Evolutionary conservation across 2,329 filamentous ascomycete genomes (phyloP).

Genomic region (Furcasterigmium sp.): DNA sequence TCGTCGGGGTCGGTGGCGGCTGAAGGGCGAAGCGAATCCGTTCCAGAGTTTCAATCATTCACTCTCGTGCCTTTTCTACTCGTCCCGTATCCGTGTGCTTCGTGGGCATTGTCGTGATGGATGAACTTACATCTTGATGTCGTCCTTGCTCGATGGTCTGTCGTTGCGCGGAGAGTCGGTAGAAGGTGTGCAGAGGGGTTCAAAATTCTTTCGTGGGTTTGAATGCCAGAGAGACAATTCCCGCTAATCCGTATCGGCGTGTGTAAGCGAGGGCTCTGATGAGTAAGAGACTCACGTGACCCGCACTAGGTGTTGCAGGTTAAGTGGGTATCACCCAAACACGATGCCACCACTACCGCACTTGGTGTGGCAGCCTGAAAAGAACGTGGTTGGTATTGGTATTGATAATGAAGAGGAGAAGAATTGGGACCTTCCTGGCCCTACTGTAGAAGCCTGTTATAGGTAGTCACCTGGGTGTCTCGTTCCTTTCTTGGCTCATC

Average conservation of each 20-base stretch:
- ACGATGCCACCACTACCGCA: no score
- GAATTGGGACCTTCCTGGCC: no score
- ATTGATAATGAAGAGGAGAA: no score
- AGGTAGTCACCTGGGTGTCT: no score
- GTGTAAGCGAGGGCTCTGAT: conserved; percentile 36
- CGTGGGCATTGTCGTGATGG: conserved; percentile 7
- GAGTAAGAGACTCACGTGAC: conserved; percentile 17
- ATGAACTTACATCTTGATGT: conserved; percentile 32
- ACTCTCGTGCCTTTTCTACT: background rate
- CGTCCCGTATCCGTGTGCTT: background rate
- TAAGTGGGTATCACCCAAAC: no score
- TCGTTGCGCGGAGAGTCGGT: conserved; percentile 1
- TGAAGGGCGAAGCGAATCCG: background rate
- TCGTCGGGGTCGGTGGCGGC: background rate
- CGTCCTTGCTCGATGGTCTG: conserved; percentile 27
- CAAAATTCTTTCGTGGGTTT: conserved; percentile 1
- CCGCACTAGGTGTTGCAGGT: conserved; percentile 7
- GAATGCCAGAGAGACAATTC: background rate
- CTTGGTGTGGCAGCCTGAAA: no score
- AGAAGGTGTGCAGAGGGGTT: background rate
- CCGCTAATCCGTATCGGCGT: conserved; percentile 9
- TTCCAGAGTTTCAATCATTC: background rate
- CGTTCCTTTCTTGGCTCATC: no score
- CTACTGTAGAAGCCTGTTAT: no score
- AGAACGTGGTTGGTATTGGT: no score